phyloP scores from a whole-genome alignment of 2,329 filamentous ascomycete genomes.

The Phaeomoniella chlamydospora region DNA sequence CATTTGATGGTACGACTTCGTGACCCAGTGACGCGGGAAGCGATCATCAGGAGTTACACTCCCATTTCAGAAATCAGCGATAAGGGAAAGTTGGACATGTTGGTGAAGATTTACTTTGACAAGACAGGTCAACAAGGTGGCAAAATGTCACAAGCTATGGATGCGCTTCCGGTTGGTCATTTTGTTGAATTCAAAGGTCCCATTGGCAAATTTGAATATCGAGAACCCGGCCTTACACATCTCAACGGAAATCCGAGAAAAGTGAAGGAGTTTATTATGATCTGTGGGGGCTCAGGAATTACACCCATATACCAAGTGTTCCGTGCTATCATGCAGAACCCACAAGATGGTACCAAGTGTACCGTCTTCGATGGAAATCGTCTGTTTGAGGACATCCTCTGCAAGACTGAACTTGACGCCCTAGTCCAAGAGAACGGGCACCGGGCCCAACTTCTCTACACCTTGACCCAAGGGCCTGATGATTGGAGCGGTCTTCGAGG shows the following conservation, averaged over 20 bases:
- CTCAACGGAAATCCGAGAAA: conserved; percentile 42
- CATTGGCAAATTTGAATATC: conserved; percentile 71
- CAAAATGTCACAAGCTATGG: conserved; percentile 69
- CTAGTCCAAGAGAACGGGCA: conserved; percentile 39
- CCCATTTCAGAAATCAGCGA: conserved; percentile 55
- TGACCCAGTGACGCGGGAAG: conserved; percentile 54
- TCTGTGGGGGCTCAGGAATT: conserved; percentile 77
- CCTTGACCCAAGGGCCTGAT: conserved; percentile 48
- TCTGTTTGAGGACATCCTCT: conserved; percentile 67
- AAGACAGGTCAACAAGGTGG: conserved; percentile 46
- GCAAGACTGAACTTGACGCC: conserved; percentile 54
- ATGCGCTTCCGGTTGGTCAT: conserved; percentile 56
- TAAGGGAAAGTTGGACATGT: conserved; percentile 53
- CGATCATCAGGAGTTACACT: conserved; percentile 76
- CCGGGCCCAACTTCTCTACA: conserved; percentile 52
- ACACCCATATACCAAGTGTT: conserved; percentile 85
- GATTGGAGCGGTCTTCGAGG: conserved; percentile 57
- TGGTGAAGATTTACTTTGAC: conserved; percentile 71
- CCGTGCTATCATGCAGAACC: conserved; percentile 54
- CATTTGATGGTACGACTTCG: conserved; percentile 73
- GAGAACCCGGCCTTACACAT: conserved; percentile 48
- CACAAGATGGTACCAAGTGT: conserved; percentile 50
- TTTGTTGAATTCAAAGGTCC: conserved; percentile 77
- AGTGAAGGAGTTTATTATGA: conserved; percentile 64
- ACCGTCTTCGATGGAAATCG: conserved; percentile 68